phyloP scores from a whole-genome alignment of 257 asterid species.

The Knoxia roxburghii region DNA sequence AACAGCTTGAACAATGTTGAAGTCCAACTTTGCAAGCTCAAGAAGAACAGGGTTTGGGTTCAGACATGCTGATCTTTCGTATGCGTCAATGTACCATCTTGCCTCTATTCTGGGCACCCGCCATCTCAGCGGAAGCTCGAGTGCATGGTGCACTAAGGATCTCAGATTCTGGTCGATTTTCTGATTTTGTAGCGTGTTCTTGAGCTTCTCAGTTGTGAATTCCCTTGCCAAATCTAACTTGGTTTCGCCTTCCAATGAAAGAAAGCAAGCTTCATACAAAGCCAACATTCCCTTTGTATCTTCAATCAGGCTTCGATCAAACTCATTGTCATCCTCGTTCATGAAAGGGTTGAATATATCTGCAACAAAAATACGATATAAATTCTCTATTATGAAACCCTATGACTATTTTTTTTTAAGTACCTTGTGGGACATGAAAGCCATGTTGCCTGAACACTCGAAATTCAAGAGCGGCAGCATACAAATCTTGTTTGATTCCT shows the following conservation, averaged over 20 bases:
- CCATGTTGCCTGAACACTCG: conserved; percentile 24
- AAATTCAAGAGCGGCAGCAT: conserved; percentile 19
- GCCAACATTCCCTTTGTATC: conserved; percentile 25
- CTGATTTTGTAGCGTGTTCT: neutral
- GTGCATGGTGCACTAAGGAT: conserved; percentile 5
- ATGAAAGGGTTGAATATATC: conserved; percentile 22
- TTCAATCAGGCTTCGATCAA: conserved; percentile 7
- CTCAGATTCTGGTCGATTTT: neutral
- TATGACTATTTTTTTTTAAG: neutral
- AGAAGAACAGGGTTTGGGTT: conserved; percentile 5
- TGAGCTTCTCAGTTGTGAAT: conserved; percentile 15
- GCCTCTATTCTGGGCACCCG: conserved; percentile 18
- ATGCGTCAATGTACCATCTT: conserved; percentile 14
- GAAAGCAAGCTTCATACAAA: conserved; percentile 26
- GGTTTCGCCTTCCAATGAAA: conserved; percentile 8
- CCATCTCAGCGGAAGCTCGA: conserved; percentile 20
- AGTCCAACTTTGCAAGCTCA: conserved; percentile 20
- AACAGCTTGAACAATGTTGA: conserved; percentile 18
- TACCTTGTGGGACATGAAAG: conserved; percentile 18
- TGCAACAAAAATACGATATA: conserved; percentile 2
- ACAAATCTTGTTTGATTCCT: conserved; percentile 9
- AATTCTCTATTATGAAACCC: no score
- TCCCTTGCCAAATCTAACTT: conserved; percentile 12
- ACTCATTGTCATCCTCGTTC: conserved; percentile 12
- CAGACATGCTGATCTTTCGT: conserved; percentile 15